A percentile compares a stretch with the other conserved stretches of the same genome.
phyloP scores from a whole-genome alignment of 768 basidiomycete species.

The Naganishia vaughanmartiniae region DNA sequence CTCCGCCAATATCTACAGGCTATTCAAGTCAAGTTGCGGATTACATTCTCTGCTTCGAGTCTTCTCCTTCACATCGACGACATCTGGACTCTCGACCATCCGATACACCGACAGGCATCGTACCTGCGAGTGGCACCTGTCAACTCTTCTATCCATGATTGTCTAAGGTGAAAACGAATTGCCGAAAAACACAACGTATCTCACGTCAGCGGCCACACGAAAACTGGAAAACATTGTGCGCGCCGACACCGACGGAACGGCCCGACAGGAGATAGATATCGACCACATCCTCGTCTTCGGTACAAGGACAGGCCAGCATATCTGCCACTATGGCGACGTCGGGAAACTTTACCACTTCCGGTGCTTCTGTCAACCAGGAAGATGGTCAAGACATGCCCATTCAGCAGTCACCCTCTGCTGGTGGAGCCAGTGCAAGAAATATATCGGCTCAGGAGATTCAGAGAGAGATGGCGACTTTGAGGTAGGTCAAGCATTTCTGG shows the following conservation, averaged over 20 bases:
- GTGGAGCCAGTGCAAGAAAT: slow-evolving; percentile 1
- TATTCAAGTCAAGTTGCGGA: neutral
- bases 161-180: neutral
- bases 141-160: neutral
- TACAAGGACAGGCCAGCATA: neutral
- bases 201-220: neutral
- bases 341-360: neutral
- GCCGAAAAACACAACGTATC: neutral
- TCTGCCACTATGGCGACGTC: neutral
- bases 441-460: slow-evolving; percentile 51
- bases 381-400: neutral
- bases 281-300: neutral
- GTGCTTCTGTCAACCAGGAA: neutral
- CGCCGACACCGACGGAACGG: neutral
- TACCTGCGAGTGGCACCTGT: neutral
- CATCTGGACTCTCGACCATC: neutral
- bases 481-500: slow-evolving; percentile 34
- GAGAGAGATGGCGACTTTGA: slow-evolving; percentile 45
- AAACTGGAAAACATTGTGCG: neutral
- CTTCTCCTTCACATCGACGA: neutral
- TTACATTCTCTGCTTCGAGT: neutral
- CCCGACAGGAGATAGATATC: neutral
- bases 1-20: neutral
- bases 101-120: neutral
- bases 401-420: neutral